phyloP scores from a whole-genome alignment of 352 stramenopile genomes.

The Pythium volutum region DNA sequence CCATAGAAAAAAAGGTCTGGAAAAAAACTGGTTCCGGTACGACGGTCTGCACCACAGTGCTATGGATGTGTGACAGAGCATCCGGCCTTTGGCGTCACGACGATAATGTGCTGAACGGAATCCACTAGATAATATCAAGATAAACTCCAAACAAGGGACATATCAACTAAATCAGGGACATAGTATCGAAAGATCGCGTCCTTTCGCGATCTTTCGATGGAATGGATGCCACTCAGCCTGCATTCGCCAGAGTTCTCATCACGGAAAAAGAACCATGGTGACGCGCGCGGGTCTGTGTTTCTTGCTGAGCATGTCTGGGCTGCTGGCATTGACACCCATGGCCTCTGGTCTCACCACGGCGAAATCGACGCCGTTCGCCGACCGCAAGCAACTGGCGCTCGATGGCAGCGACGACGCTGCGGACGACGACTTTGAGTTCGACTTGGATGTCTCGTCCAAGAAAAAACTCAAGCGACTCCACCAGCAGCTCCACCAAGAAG shows the following conservation, averaged over 20 bases:
- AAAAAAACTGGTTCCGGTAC: too few species aligned
- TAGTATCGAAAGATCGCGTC: constrained; percentile 19
- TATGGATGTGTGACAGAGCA: too few species aligned
- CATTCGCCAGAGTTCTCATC: background rate
- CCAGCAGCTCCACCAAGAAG: constrained; percentile 1
- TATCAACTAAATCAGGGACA: constrained; percentile 6
- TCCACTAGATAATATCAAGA: background rate
- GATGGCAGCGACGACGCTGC: constrained; percentile 9
- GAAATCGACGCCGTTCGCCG: background rate
- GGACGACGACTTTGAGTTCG: constrained; percentile 22
- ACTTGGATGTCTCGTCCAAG: constrained; percentile 28
- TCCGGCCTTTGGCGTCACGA: background rate
- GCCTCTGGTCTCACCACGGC: background rate
- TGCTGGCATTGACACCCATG: background rate
- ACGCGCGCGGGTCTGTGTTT: background rate
- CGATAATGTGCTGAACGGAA: background rate
- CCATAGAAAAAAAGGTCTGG: background rate
- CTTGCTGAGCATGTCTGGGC: background rate
- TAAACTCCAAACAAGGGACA: constrained; percentile 1
- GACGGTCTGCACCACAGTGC: too few species aligned
- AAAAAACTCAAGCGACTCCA: constrained; percentile 13
- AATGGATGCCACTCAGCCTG: background rate
- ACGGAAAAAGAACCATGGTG: background rate
- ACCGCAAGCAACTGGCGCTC: background rate
- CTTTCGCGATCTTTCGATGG: constrained; percentile 3